Evolutionary conservation across 768 basidiomycete species (phyloP), one percentile per base, ranked within the genome.

Genomic region (Collybia mongolica): DNA sequence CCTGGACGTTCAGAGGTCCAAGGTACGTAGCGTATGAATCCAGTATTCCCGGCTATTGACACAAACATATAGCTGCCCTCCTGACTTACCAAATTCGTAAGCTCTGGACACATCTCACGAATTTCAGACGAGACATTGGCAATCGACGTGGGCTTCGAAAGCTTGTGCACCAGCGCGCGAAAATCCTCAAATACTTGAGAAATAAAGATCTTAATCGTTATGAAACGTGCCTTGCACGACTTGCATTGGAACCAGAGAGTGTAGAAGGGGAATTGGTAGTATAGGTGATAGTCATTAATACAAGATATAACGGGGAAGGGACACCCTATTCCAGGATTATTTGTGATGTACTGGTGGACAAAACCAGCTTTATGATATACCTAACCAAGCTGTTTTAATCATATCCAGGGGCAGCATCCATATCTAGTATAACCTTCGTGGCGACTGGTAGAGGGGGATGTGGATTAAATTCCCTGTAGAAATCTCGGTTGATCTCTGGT

Each of bases 241-340:
- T 97, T 20, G 95, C 88, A 2, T 65, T 98, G 18, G 89, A 94
- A 55, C 76, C 81, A 26, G 75, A 76, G 53, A 84, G 86, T 32
- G 91, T 98, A 1, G 93, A 97, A 67, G 95, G 94, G 37, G 94
- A 98, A 65, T 72, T 98, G 32, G 77, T 91, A 47, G 79, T 95
- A 46, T 89, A 48, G 48, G 32, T 26, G 24, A 26, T 32, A 32
- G 5, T 32, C 32, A 32, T 32, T 32, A 32, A 32, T 32, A 32
- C 32, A 32, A n/a, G n/a, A 32, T 32, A 32, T 32, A 32, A 32
- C 14, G 32, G 14, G 32, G 32, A 12, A 32, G 32, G 7, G 24
- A 7, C 11, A 9, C 32, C 32, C 14, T 32, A 32, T 32, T 32
- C 7, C 24, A 26, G 24, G 24, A 32, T 9, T 14, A 32, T 32